Base-by-base conservation (phyloP, 2,329 filamentous ascomycete genomes). In the Alternaria solani region DNA sequence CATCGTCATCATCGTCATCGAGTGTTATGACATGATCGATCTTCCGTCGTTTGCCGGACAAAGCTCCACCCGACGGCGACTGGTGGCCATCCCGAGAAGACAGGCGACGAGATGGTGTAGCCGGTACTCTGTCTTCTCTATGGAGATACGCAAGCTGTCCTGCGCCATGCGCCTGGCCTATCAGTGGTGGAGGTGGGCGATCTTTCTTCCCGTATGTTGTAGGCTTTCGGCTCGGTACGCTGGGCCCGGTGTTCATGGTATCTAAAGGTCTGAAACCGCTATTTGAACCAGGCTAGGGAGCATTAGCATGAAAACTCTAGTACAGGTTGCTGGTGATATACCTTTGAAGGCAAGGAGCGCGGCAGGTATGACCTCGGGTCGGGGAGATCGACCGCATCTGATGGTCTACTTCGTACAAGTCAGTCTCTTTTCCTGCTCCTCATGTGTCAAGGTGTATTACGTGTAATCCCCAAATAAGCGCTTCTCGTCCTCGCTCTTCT, bases 1-100 rank as follows among this genome's bases (percentile, higher is more conserved):
- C 38, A 8, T 55, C 38, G 6, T 69, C 63, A 14, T 69, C 65
- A 20, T 67, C 68, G 6, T 59, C 59, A 12, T 47, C 41, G 8
- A 69, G 55, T 43, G 61, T 44, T 25, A 70, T 62, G 16, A 67
- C 56, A 20, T 66, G 56, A 8, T 61, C 48, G 7, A 43, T 68
- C 34, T 70, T 75, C 44, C 64, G 64, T 32, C 71, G 63, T 39
- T 75, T 75, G 8, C 25, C 20, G 12, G 62, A 47, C 9, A 48
- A 39, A 25, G 42, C 16, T 18, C 36, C 52, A 26, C 36, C 46
- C 12, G 42, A 38, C 18, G 38, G 25, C 30, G 23, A 28, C 23
- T 41, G 32, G 8, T 51, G 43, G 4, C 49, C 38, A 32, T 52
- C 39, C 25, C 43, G 54, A 9, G 54, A 52, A 20, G 32, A 26